These are phyloP conservation scores for Sclerotinia spermophila DNA, from an alignment of 2,329 filamentous ascomycete genomes.

Conservation along the genomic window DNA sequence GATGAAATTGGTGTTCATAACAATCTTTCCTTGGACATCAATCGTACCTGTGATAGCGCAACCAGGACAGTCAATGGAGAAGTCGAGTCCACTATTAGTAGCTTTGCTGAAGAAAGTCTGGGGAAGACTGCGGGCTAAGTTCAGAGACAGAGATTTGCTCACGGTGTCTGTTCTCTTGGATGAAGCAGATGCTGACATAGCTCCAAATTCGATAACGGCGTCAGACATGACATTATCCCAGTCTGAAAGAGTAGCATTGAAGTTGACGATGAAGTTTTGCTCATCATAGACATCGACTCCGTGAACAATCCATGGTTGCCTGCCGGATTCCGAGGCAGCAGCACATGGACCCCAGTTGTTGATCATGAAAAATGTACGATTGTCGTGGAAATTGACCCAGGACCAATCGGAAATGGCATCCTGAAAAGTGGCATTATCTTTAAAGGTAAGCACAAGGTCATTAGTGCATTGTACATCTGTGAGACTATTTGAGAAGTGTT, in stretches of 20 bases:
- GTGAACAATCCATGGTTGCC: slow-evolving; percentile 19
- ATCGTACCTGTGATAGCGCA: slow-evolving; percentile 13
- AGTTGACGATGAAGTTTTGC: slow-evolving; percentile 17
- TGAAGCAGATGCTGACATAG: neutral
- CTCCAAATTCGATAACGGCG: slow-evolving; percentile 12
- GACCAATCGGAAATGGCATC: slow-evolving; percentile 16
- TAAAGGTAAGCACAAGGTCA: slow-evolving; percentile 13
- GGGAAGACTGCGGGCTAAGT: slow-evolving; percentile 7
- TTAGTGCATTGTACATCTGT: slow-evolving; percentile 8
- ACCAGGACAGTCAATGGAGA: slow-evolving; percentile 12
- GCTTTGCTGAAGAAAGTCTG: slow-evolving; percentile 15
- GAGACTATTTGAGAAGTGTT: slow-evolving; percentile 11
- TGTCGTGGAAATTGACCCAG: slow-evolving; percentile 18
- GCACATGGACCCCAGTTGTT: slow-evolving; percentile 17
- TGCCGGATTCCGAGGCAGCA: neutral
- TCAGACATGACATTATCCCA: slow-evolving; percentile 15
- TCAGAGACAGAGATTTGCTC: neutral
- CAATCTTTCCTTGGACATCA: slow-evolving; percentile 13
- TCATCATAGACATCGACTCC: slow-evolving; percentile 14
- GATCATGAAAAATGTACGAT: slow-evolving; percentile 19
- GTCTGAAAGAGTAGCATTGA: slow-evolving; percentile 16
- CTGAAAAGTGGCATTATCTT: slow-evolving; percentile 12
- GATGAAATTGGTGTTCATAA: neutral
- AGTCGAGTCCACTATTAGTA: slow-evolving; percentile 14
- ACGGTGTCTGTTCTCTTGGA: slow-evolving; percentile 5